Conservation (phyloP, 768 basidiomycete genomes). For the Megacollybia marginata region DNA sequence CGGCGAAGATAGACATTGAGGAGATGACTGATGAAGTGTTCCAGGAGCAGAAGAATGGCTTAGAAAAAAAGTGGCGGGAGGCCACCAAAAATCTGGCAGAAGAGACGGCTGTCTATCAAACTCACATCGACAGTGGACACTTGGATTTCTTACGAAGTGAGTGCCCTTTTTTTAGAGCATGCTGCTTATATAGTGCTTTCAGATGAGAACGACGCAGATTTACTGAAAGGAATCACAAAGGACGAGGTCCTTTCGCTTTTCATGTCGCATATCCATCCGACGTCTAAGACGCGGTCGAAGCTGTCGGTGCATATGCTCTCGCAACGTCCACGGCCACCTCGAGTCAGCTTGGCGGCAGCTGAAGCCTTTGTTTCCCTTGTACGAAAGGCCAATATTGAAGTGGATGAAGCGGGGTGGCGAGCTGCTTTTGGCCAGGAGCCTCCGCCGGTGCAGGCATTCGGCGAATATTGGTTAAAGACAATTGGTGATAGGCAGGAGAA, state of each 20-base stretch:
- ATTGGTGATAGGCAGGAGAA: slow-evolving; percentile 33
- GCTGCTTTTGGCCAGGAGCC: slow-evolving; percentile 44
- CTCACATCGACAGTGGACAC: slow-evolving; percentile 69
- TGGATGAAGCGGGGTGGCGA: slow-evolving; percentile 46
- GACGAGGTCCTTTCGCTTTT: slow-evolving; percentile 70
- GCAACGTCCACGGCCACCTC: slow-evolving; percentile 51
- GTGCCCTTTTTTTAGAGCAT: slow-evolving; percentile 18
- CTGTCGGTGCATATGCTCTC: slow-evolving; percentile 78
- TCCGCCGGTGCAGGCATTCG: slow-evolving; percentile 56
- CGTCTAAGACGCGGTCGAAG: slow-evolving; percentile 66
- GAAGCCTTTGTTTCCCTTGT: slow-evolving; percentile 54
- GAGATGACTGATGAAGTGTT: slow-evolving; percentile 71
- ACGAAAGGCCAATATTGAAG: slow-evolving; percentile 35
- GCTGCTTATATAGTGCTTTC: slow-evolving; percentile 7
- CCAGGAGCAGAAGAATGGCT: slow-evolving; percentile 63
- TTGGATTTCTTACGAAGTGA: slow-evolving; percentile 82
- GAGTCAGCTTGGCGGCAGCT: slow-evolving; percentile 57
- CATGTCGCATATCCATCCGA: slow-evolving; percentile 59
- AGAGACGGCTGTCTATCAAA: slow-evolving; percentile 65
- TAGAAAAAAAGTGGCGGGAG: slow-evolving; percentile 80
- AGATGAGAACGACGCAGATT: slow-evolving; percentile 71
- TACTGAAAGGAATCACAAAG: slow-evolving; percentile 61
- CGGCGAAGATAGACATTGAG: slow-evolving; percentile 61
- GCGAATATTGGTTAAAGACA: slow-evolving; percentile 52
- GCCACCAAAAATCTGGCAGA: slow-evolving; percentile 83